These are phyloP conservation scores for Croton laevigatus DNA, from an alignment of 441 rosid genomes.

Conservation along the genomic window DNA sequence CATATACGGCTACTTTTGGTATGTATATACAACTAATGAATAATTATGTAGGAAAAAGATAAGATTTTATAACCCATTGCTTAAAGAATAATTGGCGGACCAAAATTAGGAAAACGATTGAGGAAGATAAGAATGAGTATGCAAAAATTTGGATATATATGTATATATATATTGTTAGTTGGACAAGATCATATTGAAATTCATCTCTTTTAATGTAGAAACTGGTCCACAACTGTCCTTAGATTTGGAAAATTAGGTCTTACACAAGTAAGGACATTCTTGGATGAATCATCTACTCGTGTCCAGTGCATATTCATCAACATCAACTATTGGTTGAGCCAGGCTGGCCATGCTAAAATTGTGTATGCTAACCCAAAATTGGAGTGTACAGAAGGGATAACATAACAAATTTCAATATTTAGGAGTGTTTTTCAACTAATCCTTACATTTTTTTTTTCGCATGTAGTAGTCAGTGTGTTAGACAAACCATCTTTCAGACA, in stretches of 20 bases:
- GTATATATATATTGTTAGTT: not conserved
- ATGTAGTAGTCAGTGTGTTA: too few relatives aligned
- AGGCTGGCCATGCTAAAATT: not conserved
- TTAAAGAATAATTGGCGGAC: not conserved
- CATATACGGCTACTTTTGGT: not conserved
- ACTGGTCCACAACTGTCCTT: not conserved
- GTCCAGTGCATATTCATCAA: not conserved
- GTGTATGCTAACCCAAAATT: not conserved
- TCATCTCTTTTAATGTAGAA: not conserved
- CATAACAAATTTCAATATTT: too few relatives aligned
- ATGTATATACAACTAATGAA: not conserved
- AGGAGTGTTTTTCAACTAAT: too few relatives aligned
- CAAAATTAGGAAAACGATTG: not conserved
- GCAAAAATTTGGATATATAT: not conserved
- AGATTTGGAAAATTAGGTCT: not conserved
- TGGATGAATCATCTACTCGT: not conserved
- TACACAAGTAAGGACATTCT: not conserved
- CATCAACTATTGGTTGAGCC: not conserved
- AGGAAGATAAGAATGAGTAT: not conserved
- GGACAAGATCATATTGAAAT: not conserved
- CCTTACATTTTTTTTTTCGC: too few relatives aligned
- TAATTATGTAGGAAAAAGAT: constrained; percentile 7
- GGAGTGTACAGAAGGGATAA: not conserved
- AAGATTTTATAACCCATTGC: constrained; percentile 1
- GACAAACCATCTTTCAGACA: too few relatives aligned